Conservation (phyloP, 2,329 filamentous ascomycete species). For the Colletotrichum lentis region DNA sequence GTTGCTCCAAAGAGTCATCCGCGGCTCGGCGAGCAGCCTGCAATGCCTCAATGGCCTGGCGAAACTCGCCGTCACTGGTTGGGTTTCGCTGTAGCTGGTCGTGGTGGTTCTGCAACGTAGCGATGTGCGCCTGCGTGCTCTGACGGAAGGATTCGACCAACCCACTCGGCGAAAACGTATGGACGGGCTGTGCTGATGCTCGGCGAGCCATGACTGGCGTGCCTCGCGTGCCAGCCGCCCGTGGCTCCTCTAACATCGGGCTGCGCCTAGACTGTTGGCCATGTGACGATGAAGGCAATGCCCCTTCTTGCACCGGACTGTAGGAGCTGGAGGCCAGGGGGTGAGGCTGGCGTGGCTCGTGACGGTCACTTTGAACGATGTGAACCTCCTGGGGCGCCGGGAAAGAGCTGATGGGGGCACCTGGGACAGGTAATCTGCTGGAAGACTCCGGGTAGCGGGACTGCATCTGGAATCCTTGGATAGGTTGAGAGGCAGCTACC, state of each 20-base stretch:
- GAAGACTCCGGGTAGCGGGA: conserved; percentile 23
- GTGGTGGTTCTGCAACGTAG: conserved; percentile 18
- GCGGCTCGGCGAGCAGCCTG: conserved; percentile 14
- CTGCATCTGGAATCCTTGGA: conserved; percentile 27
- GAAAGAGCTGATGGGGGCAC: conserved; percentile 2
- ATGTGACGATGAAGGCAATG: conserved; percentile 23
- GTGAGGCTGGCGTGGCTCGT: conserved; percentile 21
- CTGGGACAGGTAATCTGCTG: conserved; percentile 11
- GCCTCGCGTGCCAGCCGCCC: conserved; percentile 23
- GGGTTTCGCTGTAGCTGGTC: conserved; percentile 25
- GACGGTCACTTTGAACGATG: conserved; percentile 30
- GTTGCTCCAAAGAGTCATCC: conserved; percentile 20
- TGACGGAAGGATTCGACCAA: conserved; percentile 32
- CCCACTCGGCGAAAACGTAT: conserved; percentile 28
- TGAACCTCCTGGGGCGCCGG: conserved; percentile 28
- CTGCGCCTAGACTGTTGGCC: conserved; percentile 28
- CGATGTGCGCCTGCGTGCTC: conserved; percentile 14
- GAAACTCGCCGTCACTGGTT: conserved; percentile 8
- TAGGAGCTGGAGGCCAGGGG: conserved; percentile 26
- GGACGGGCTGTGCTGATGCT: conserved; percentile 20
- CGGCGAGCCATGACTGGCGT: conserved; percentile 33
- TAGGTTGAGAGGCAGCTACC: conserved; percentile 10
- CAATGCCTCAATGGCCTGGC: conserved; percentile 5
- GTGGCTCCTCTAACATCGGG: conserved; percentile 28
- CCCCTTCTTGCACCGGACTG: conserved; percentile 25